Percentiles rank a stretch among this genome's conserved stretches.
Evolutionary conservation across 495 filamentous ascomycete genomes (phyloP).

Genomic region (Sphaerosporella brunnea): DNA sequence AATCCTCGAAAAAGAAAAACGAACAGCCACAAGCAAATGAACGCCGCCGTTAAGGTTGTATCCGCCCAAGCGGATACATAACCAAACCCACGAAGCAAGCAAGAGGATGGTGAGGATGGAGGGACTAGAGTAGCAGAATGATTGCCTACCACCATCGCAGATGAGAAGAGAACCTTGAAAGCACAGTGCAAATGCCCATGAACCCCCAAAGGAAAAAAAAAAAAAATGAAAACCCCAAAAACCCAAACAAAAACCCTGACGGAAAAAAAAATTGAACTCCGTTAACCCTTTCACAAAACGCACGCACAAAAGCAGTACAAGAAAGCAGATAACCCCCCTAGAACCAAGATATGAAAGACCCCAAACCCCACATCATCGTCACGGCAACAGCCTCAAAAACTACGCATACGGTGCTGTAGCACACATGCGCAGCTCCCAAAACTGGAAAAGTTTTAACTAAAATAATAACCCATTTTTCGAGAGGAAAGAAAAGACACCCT

Average conservation of each 20-base stretch:
- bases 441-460: slow-evolving; percentile 6
- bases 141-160: no score
- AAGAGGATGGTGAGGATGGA: no score
- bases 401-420: no score
- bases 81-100: no score
- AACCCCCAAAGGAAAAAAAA: background rate
- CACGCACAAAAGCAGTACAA: slow-evolving; percentile 5
- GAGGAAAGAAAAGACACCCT: background rate
- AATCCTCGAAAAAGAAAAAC: background rate
- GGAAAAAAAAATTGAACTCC: slow-evolving; percentile 6
- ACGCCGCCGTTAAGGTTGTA: background rate
- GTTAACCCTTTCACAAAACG: slow-evolving; percentile 3
- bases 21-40: background rate
- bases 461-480: background rate
- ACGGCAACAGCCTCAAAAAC: no score
- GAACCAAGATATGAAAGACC: slow-evolving; percentile 12
- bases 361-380: slow-evolving; percentile 12
- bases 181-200: background rate
- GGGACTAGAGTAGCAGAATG: no score
- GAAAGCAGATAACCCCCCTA: slow-evolving; percentile 13
- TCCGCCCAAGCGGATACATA: no score
- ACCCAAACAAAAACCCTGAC: background rate
- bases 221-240: slow-evolving; percentile 1
- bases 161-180: no score
- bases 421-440: no score